Base-by-base conservation (phyloP, 2,329 filamentous ascomycete species). In the Aspergillus brunneoviolaceus region DNA sequence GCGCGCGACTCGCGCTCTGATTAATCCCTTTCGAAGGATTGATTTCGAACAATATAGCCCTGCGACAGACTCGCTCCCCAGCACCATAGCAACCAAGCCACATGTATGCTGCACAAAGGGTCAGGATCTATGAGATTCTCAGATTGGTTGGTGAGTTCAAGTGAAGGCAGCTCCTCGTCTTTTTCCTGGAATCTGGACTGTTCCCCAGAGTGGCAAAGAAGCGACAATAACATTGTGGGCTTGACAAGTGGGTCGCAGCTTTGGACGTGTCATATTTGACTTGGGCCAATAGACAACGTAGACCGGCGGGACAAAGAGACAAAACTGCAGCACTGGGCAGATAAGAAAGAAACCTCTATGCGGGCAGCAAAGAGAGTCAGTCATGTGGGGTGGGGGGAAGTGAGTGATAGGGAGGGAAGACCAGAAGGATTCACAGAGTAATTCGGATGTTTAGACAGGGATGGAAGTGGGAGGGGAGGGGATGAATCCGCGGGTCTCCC, bases 21-120 rank as follows among this genome's bases (percentile, higher is more conserved):
- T 4, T 45, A 7, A 45, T 19, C 39, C 16, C 19, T 14, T 42
- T 42, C 16, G 16, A 42, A 42, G 16, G 39, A 42, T 42, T 12
- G 39, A 42, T 42, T 45, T 19, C 14, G n/a, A 45, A 16, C 39
- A 6, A 19, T 45, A 45, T 5, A n/a, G 39, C 39, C 39, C 39
- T 35, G 51, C 23, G 31, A 52, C 51, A 52, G 19, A 7, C 51
- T 31, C 25, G 21, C n/a, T n/a, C 11, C 23, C 23, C 39, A 33
- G 51, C 51, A 52, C 51, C 31, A 52, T 52, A 52, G 51, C 51
- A 52, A 14, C 33, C 19, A 52, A 52, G 51, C 51, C 51, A 52
- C 51, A 52, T 52, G 21, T 52, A 52, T 16, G 35, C 19, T 52
- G 33, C 31, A 52, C 25, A 52, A 19, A 29, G 16, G 21, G 31